phyloP scores from a whole-genome alignment of 1,139 yeast genomes.

The Debaryomyces singareniensis region DNA sequence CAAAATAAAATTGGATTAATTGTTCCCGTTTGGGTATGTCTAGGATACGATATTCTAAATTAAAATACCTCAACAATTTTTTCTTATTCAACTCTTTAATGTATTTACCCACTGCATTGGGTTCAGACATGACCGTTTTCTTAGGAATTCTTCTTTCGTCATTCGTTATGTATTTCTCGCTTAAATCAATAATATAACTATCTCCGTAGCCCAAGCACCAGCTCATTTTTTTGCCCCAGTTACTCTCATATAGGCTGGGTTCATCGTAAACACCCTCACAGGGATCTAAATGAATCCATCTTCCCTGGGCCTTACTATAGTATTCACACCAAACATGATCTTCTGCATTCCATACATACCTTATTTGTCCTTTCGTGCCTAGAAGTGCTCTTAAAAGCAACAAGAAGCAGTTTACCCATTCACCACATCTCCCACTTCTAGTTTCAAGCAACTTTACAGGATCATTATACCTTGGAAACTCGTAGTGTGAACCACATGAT shows the following conservation, averaged over 20 bases:
- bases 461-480: constrained; percentile 74
- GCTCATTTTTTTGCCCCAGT: constrained; percentile 95
- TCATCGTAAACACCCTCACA: constrained; percentile 85
- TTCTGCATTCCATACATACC: constrained; percentile 85
- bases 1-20: constrained; percentile 17
- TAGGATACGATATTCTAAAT: constrained; percentile 16
- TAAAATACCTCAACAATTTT: constrained; percentile 22
- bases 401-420: constrained; percentile 86
- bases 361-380: constrained; percentile 43
- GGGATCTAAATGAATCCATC: constrained; percentile 88
- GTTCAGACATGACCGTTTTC: constrained; percentile 28
- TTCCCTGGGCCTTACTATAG: constrained; percentile 48
- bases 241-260: constrained; percentile 67
- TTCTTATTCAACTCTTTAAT: constrained; percentile 32
- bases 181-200: constrained; percentile 61
- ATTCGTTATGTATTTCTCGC: constrained; percentile 58
- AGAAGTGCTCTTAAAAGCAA: constrained; percentile 58
- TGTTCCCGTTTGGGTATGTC: constrained; percentile 12
- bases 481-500: constrained; percentile 37
- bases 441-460: constrained; percentile 57
- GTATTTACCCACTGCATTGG: constrained; percentile 28
- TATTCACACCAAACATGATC: constrained; percentile 98
- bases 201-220: constrained; percentile 67
- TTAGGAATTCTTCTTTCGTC: constrained; percentile 48
- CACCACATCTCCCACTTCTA: constrained; percentile 84